These are phyloP conservation scores for Suillus sp. DNA, from an alignment of 768 basidiomycete genomes.

Conservation along the genomic window DNA sequence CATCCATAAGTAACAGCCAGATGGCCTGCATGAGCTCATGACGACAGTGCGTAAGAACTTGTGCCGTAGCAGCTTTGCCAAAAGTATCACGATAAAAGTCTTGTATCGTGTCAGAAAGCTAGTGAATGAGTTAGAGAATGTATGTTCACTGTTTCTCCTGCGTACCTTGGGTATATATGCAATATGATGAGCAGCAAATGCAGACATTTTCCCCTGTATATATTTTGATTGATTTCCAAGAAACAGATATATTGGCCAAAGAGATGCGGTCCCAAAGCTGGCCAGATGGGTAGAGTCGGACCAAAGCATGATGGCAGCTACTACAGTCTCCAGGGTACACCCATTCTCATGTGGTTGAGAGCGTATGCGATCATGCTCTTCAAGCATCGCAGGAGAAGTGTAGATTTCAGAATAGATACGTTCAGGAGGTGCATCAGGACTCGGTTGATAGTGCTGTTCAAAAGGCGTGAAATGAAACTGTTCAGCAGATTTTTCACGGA, in stretches of 20 bases:
- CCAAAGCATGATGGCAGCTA: constrained; percentile 29
- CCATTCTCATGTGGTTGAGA: too few relatives aligned
- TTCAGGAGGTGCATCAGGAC: constrained; percentile 17
- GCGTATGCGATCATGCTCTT: constrained; percentile 8
- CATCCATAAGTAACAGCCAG: constrained; percentile 25
- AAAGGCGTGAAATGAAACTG: constrained; percentile 22
- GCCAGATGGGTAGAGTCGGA: constrained; percentile 28
- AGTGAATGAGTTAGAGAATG: neutral
- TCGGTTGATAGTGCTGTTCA: too few relatives aligned
- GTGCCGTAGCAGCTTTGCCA: too few relatives aligned
- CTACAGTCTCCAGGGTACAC: constrained; percentile 18
- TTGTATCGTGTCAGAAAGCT: too few relatives aligned
- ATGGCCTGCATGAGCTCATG: constrained; percentile 30
- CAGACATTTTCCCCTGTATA: constrained; percentile 1
- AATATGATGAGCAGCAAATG: constrained; percentile 22
- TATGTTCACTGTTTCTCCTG: too few relatives aligned
- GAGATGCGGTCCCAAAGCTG: constrained; percentile 16
- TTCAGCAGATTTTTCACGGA: constrained; percentile 21
- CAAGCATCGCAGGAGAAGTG: constrained; percentile 20
- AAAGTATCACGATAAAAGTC: too few relatives aligned
- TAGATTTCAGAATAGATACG: constrained; percentile 28
- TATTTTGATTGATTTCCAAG: constrained; percentile 15
- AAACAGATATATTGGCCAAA: constrained; percentile 23
- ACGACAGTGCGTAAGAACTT: too few relatives aligned
- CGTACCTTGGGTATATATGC: constrained; percentile 25